phyloP scores from a whole-genome alignment of 1,139 yeast species.

The Arxiozyma telluris region DNA sequence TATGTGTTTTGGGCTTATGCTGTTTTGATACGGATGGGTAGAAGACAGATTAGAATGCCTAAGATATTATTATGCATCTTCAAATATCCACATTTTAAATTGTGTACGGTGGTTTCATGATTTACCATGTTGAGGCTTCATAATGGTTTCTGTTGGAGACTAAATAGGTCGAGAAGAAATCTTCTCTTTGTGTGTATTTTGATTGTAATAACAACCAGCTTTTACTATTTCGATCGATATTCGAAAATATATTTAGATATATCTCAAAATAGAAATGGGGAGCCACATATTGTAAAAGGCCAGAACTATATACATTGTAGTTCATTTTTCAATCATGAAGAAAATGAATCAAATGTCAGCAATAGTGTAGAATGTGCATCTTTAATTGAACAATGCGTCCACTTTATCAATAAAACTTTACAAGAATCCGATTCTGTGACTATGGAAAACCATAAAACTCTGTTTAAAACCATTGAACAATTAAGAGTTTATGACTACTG shows the following conservation, averaged over 20 bases:
- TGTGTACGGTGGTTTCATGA: background rate
- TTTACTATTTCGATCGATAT: background rate
- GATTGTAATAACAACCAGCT: background rate
- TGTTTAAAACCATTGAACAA: conserved; percentile 2
- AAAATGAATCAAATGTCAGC: background rate
- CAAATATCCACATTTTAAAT: no score
- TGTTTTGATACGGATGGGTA: no score
- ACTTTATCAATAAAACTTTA: background rate
- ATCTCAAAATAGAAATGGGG: background rate
- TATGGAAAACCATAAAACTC: background rate
- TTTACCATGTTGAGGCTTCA: background rate
- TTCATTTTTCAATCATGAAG: background rate
- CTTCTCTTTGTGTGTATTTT: background rate
- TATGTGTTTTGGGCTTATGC: background rate
- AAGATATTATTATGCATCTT: no score
- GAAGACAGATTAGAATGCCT: no score
- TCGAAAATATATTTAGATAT: background rate
- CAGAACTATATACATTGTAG: no score
- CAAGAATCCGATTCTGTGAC: background rate
- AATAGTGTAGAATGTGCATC: background rate
- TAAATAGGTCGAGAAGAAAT: background rate
- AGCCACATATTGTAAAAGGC: background rate
- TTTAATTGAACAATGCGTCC: background rate
- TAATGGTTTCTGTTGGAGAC: background rate
- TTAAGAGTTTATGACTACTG: conserved; percentile 7